phyloP scores from a whole-genome alignment of 2,329 filamentous ascomycete genomes.

The Cytospora chrysosperma region DNA sequence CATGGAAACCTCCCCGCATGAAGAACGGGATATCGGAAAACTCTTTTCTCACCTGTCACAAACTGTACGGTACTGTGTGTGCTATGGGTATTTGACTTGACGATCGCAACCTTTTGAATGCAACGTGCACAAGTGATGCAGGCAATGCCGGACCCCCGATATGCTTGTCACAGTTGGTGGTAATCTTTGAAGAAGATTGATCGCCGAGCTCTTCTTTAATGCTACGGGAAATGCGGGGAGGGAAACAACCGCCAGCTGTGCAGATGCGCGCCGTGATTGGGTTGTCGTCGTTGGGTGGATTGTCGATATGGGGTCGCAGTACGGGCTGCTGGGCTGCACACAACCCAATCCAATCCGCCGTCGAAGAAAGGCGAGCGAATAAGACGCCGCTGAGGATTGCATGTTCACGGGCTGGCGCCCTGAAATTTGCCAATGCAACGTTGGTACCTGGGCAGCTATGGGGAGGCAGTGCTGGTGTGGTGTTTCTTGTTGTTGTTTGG shows the following conservation, averaged over 20 bases:
- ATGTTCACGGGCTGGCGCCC: background rate
- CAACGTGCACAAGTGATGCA: background rate
- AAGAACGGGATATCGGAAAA: background rate
- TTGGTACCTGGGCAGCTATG: background rate
- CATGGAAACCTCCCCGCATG: background rate
- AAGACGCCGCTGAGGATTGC: background rate
- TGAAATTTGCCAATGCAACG: background rate
- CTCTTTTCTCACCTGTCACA: too few relatives aligned
- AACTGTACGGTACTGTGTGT: background rate
- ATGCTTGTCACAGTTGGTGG: background rate
- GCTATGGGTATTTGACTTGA: background rate
- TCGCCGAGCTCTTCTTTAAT: background rate
- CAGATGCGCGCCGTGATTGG: background rate
- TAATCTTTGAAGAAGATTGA: background rate
- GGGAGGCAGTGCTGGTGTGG: background rate
- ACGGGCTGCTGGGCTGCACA: background rate
- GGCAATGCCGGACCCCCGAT: background rate
- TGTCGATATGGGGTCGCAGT: background rate
- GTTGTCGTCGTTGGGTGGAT: background rate
- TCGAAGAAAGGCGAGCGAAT: background rate
- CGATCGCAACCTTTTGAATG: background rate
- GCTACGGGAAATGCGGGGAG: background rate
- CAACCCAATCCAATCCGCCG: background rate
- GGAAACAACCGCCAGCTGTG: background rate
- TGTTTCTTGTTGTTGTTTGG: too few relatives aligned